Evolutionary conservation across 2,329 filamentous ascomycete genomes (phyloP), one percentile per base, ranked within the genome.

Genomic region (Aspergillus quadrilineatus): DNA sequence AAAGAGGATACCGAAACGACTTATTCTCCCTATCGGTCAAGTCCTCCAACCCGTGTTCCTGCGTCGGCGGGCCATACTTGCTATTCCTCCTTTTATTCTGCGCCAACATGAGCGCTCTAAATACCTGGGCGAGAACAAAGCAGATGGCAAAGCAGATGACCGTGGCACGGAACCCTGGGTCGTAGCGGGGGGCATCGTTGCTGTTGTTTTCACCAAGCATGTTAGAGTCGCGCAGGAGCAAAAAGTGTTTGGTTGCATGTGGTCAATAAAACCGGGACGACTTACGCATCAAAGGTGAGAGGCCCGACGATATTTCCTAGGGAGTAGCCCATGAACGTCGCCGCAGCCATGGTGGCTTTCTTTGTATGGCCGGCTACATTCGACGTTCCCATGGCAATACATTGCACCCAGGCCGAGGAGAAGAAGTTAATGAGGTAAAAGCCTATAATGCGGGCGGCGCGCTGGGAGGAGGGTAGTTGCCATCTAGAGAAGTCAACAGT

Each of bases 351-450:
- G 10, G 50, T 56, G 1, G 59, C 53, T 22, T 60, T 60, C 28
- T 60, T 60, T 4, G 59, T 58, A 26, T 60, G 56, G 1, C 59
- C 56, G 6, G 59, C 59, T 3, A 58, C 56, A 36, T 58, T 60
- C 2, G 54, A 57, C 7, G 57, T 59, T 6, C 57, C 57, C 41
- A 59, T 43, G 8, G 45, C 57, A 26, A 59, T 59, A 29, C 53
- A 57, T 28, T 59, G 57, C 3, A 57, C 50, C 54, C 54, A 59
- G 15, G 54, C 53, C 3, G 57, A 59, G 53, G 50, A 37, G 45
- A 58, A 54, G 53, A 58, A 49, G 30, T 56, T 56, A 32, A 52
- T 45, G n/a, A 60, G 55, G 43, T 54, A 52, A 42, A 58, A 54
- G n/a, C 47, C 56, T 17, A 54, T 43, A 43, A 56, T 58, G 8